Base-by-base conservation (phyloP, 2,329 filamentous ascomycete genomes). In the Pseudogymnoascus sp. region DNA sequence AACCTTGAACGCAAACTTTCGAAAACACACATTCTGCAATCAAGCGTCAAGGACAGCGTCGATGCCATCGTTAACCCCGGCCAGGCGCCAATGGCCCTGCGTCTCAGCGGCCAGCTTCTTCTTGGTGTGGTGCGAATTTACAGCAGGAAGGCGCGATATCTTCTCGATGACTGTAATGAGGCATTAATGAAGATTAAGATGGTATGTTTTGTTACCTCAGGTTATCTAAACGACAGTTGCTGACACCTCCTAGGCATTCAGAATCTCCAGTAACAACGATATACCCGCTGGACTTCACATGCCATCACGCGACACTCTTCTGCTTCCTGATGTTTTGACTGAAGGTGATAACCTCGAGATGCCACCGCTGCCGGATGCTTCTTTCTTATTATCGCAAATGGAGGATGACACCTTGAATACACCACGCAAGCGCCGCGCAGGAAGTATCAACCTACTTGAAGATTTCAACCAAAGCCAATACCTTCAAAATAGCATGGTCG, bases 1-100 rank as follows among this genome's bases (percentile, higher is more conserved):
- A 99, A 98, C 78, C 83, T 98, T 69, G 95, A 98, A 84, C 92
- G 93, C 82, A 99, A 98, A 80, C 87, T 99, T 66, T 96, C 93
- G 71, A 99, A 99, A 79, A 92, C 92, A 68, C 92, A 97, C 73
- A 95, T 98, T 70, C 77, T 99, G 68, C 92, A 96, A 75, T 93
- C 93, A 65, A 96, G 96, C 79, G 90, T 99, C 71, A 90, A 93
- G 72, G 91, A 92, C 79, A 96, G 93, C 77, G 93, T 99, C 69
- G 90, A 92, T 76, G 92, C 92, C 70, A 99, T 99, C 76, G 95
- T 98, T 69, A 91, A 90, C 65, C 91, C 92, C 60, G 90, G 89
- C 68, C 92, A 96, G 78, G 95, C 93, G 45, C 95, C 95, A 31
- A 93, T 99, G 85, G 95, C 95, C 31, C 79, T 99, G 72, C 92